Evolutionary conservation across 192 early-diverging fungal genomes (phyloP), one percentile per base, ranked within the genome.

Genomic region (Martensiomyces pterosporus): DNA sequence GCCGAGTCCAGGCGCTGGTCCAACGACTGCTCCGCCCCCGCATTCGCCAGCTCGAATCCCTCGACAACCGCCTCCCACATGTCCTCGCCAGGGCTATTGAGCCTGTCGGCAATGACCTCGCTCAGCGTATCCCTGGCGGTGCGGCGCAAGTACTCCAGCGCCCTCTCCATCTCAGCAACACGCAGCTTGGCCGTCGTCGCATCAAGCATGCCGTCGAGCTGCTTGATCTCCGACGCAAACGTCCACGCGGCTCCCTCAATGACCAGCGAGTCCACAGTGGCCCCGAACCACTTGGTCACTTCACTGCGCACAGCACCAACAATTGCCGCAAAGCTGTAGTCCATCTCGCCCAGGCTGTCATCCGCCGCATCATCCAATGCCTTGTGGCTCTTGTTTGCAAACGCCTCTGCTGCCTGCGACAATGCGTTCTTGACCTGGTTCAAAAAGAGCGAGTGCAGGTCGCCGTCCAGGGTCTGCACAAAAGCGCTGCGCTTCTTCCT

Each of bases 401-500:
- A 99, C 26, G 74, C 49, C 6, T 57, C 75, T 1, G 91, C 63
- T 0, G 85, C 82, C 42, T 73, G 75, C 49, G 93, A 87, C 67
- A 85, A 77, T 14, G 92, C 61, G 52, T 97, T 99, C 47, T 86
- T 82, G 6, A 99, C 71, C 63, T 97, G 97, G 35, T 85, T 85
- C 32, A 92, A 58, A 54, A 83, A 94, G 44, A 86, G 79, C 4
- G 88, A 77, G 40, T 90, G 80, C 29, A 95, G 71, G 46, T 83
- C 81, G 0, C 82, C 81, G 38, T 86, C 80, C 51, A 94, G 81
- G 49, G 85, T 86, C 36, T 79, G 77, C 34, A 85, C 55, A 75
- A 97, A 83, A 15, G 95, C 93, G 3, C 35, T 18, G 35, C 92
- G 85, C 77, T 94, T 95, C 48, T 81, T 84, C 53, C 85, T 65